phyloP scores from a whole-genome alignment of 495 filamentous ascomycete species.

The Neurospora hispaniola region DNA sequence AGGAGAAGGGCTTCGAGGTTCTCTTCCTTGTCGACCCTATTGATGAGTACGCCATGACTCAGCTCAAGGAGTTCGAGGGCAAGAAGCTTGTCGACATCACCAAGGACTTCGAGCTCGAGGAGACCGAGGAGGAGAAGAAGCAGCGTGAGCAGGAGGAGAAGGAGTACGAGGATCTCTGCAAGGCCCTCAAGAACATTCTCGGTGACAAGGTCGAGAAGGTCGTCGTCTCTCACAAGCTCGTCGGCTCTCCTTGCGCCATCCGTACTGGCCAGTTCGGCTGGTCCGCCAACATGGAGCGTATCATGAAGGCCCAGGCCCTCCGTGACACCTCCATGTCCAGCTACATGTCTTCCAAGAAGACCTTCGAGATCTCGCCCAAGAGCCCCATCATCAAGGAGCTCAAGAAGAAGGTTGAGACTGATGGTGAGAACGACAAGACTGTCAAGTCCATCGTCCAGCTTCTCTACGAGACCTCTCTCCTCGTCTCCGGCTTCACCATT shows the following conservation, averaged over 20 bases:
- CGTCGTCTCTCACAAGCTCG: conserved; percentile 95
- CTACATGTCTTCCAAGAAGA: conserved; percentile 99
- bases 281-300: conserved; percentile 99
- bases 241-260: conserved; percentile 93
- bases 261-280: conserved; percentile 99
- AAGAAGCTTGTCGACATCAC: conserved; percentile 99
- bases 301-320: conserved; percentile 99
- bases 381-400: conserved; percentile 97
- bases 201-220: conserved; percentile 99
- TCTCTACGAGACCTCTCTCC: conserved; percentile 93
- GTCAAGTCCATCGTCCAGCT: conserved; percentile 98
- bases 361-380: conserved; percentile 99
- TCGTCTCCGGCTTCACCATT: conserved; percentile 98
- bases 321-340: conserved; percentile 99
- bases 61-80: conserved; percentile 98
- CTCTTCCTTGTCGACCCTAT: conserved; percentile 99
- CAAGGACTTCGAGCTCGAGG: conserved; percentile 99
- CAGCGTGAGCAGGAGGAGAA: conserved; percentile 94
- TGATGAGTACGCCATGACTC: conserved; percentile 99
- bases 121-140: conserved; percentile 99
- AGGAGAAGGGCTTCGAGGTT: conserved; percentile 99
- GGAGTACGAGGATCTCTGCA: conserved; percentile 87
- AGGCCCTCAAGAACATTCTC: conserved; percentile 96
- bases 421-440: conserved; percentile 94
- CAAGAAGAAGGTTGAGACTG: conserved; percentile 93